Conservation (phyloP, 208 protist genomes). For the Angomonas desouzai region DNA sequence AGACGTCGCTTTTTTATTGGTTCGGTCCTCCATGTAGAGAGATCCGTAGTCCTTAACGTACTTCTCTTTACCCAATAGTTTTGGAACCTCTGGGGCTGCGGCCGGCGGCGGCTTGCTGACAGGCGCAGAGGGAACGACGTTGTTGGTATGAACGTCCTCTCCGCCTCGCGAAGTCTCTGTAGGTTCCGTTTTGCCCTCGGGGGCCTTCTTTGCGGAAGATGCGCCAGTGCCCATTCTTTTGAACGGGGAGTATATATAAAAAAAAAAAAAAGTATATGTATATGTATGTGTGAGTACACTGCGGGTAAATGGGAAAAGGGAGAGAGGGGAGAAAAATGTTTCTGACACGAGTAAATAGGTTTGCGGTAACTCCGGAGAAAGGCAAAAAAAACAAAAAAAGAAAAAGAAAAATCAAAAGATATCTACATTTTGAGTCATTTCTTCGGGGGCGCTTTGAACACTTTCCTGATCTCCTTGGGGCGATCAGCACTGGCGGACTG, state of each 20-base stretch:
- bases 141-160: not conserved
- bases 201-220: not conserved
- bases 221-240: constrained; percentile 6
- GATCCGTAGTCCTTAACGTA: constrained; percentile 78
- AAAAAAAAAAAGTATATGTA: constrained; percentile 14
- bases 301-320: constrained; percentile 8
- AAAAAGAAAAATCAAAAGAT: constrained; percentile 14
- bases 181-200: not conserved
- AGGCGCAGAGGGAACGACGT: no score
- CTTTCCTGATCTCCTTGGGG: not conserved
- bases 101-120: no score
- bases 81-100: not conserved
- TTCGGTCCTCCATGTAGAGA: constrained; percentile 65
- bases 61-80: constrained; percentile 73
- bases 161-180: not conserved
- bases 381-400: constrained; percentile 9
- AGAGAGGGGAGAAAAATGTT: not conserved
- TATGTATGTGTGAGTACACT: not conserved
- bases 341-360: no score
- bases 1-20: constrained; percentile 22
- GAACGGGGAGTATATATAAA: constrained; percentile 14
- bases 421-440: constrained; percentile 1
- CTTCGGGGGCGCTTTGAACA: constrained; percentile 14
- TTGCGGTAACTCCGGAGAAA: no score
- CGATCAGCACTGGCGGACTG: not conserved